Evolutionary conservation across 208 protist species (phyloP), one percentile per base, ranked within the genome.

Genomic region (Angomonas deanei): DNA sequence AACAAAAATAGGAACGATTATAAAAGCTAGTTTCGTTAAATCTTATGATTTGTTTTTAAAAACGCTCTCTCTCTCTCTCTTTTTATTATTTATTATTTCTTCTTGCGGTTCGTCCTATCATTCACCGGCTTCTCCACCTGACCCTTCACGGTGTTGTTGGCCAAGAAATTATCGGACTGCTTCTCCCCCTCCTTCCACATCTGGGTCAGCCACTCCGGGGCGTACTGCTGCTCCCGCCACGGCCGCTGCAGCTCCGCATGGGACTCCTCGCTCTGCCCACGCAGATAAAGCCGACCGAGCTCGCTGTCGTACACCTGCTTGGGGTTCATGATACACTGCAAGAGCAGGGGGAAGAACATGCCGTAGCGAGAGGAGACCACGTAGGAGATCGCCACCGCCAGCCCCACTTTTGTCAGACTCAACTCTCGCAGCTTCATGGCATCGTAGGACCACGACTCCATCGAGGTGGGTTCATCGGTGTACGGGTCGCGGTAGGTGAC

Each of bases 291-390:
- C 58, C 80, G 78, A 46, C 84, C 81, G 36, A 96, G 70, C 63
- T 84, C 77, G 6, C 61, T 78, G 33, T 78, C 52, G 53, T 80
- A 96, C 2, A 93, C 17, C 5, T 68, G 65, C 48, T 76, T 69
- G 13, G 91, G 87, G 74, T 94, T 93, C 61, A 70, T 88, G 24
- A 92, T 28, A 62, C 80, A 86, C 78, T 96, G 91, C 19, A 94
- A 54, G n/a, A 96, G 60, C 28, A 94, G 74, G n/a, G 87, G 83
- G 52, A 91, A 86, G 6, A 75, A 54, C 27, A 85, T 77, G 34
- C 69, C 72, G 63, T 74, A 93, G 48, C 76, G 72, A 2, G 28
- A 62, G 8, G 78, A 70, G 10, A 88, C 42, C 48, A 92, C 84
- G 31, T 77, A 42, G 58, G 76, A 77, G 54, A 92, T 46, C 15